A percentile compares a stretch with the other conserved stretches of the same genome.
Evolutionary conservation across 1,284 basidiomycete genomes (phyloP).

Genomic region (Stygiomarasmius scandens): DNA sequence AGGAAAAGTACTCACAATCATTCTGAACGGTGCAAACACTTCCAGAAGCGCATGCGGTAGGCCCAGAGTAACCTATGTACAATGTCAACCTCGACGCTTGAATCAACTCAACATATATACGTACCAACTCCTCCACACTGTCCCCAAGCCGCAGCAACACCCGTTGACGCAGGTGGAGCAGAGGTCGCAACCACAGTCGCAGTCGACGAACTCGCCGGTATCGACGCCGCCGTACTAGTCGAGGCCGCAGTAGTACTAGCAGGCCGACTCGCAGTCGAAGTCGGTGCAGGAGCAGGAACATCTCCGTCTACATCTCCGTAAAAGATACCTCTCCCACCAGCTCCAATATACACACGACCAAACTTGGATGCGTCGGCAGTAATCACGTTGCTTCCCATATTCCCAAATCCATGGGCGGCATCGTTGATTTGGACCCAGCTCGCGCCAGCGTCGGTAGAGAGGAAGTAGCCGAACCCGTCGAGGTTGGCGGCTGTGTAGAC

Average conservation of each 20-base stretch:
- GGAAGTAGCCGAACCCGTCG: conserved; percentile 53
- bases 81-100: no score
- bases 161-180: conserved; percentile 15
- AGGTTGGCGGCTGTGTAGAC: conserved; percentile 59
- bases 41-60: conserved; percentile 46
- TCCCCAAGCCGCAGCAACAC: conserved; percentile 35
- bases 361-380: conserved; percentile 58
- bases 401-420: conserved; percentile 60
- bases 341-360: conserved; percentile 64
- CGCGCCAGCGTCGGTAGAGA: conserved; percentile 55
- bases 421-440: conserved; percentile 69
- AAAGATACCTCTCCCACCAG: conserved; percentile 67
- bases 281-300: conserved; percentile 37
- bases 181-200: no score
- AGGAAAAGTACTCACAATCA: conserved; percentile 37
- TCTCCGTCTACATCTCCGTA: conserved; percentile 52
- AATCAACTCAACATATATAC: no score
- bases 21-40: conserved; percentile 43
- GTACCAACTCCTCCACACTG: conserved; percentile 46
- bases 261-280: conserved; percentile 14
- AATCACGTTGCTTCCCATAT: conserved; percentile 47
- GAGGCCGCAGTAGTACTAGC: conserved; percentile 9
- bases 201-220: conserved; percentile 15
- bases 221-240: conserved; percentile 16
- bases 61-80: conserved; percentile 25